Evolutionary conservation across 371 early-diverging fungal species (phyloP), one percentile per base, ranked within the genome.

Genomic region (Actinomortierella wolfii): DNA sequence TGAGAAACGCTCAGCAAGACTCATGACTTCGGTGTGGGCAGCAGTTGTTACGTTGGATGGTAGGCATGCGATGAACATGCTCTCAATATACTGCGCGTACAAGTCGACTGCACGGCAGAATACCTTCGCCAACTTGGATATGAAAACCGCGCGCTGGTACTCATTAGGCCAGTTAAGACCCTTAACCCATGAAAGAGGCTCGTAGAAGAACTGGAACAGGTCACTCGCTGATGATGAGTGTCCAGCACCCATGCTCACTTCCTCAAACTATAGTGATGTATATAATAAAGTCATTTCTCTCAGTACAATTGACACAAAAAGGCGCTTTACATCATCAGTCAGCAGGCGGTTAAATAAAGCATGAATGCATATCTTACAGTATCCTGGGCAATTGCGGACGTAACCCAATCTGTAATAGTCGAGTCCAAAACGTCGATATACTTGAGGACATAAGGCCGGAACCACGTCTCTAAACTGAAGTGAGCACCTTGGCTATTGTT

Each of bases 171-270:
- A 93, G 54, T 86, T 81, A 39, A 93, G 56, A n/a, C 80, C 81
- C 51, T 86, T 83, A 15, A 89, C 76, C 70, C 86, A 88, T 8
- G 87, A 86, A 17, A 89, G 78, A 7, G 90, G 87, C 69, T 92
- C 90, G 49, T 89, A 85, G 61, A 92, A 91, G 76, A 89, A 87
- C 29, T 86, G 81, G 54, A 91, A 84, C 7, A 93, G 65, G 67
- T 93, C 94, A 11, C 90, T 85, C 41, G 91, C 89, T 0, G 94
- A 93, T 7, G 92, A 90, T 2, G 94, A 92, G 64, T 92, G 90
- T 23, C 81, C 77, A 14, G 88, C 86, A 11, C 80, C 81, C 0
- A 85, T 86, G 63, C 81, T 84, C 53, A 86, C 75, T 51, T 81
- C 58, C 64, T 82, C 73, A 70, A 86, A 86, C 85, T 90, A 76